These are phyloP conservation scores for Tetrahymena malaccensis DNA, from an alignment of 73 alveolate genomes.

Conservation along the genomic window DNA sequence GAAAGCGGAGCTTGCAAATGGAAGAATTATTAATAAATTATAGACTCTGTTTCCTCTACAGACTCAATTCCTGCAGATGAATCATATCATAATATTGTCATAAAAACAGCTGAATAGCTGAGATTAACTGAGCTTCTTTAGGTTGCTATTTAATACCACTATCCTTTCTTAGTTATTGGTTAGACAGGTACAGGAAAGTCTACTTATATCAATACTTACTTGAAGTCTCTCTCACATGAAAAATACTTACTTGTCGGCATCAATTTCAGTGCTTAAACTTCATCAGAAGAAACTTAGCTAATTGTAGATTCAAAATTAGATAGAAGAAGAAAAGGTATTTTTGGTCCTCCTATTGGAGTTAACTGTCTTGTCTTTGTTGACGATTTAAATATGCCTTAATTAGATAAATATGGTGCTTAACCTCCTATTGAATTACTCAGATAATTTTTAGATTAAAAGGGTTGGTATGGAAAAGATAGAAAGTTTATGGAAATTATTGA, in stretches of 20 bases:
- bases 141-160: conserved; percentile 51
- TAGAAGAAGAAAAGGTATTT: conserved; percentile 81
- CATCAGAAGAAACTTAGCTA: conserved; percentile 79
- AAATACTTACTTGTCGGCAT: conserved; percentile 46
- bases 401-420: conserved; percentile 89
- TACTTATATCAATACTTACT: conserved; percentile 56
- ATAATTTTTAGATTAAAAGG: conserved; percentile 95
- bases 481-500: conserved; percentile 56
- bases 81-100: conserved; percentile 69
- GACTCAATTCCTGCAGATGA: conserved; percentile 37
- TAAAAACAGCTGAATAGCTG: conserved; percentile 80
- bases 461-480: conserved; percentile 78
- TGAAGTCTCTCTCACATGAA: conserved; percentile 43
- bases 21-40: conserved; percentile 69
- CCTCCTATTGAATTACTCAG: conserved; percentile 97
- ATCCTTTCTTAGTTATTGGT: conserved; percentile 71
- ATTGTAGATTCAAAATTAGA: conserved; percentile 81
- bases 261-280: conserved; percentile 86
- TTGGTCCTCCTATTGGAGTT: conserved; percentile 77
- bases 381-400: conserved; percentile 95
- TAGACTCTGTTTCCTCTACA: conserved; percentile 54
- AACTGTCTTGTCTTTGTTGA: conserved; percentile 65
- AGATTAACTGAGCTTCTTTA: conserved; percentile 67
- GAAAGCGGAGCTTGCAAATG: conserved; percentile 77
- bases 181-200: conserved; percentile 90